Evolutionary conservation across 2,329 filamentous ascomycete species (phyloP).

Genomic region (Aureobasidium sp.): DNA sequence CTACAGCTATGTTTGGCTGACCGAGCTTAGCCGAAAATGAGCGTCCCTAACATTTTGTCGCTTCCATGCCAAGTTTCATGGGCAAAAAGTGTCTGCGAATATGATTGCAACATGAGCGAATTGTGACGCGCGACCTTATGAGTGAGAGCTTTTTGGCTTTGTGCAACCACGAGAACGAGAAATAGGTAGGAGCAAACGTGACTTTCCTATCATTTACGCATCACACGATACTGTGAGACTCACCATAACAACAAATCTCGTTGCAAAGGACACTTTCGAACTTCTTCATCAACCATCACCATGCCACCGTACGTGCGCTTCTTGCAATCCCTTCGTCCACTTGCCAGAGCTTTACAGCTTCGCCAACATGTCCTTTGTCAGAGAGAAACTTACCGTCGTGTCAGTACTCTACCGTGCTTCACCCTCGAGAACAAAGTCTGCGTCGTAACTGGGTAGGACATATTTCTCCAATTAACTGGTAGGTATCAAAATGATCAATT

Average conservation of each 20-base stretch:
- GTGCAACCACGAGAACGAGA: not conserved
- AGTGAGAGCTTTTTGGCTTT: not conserved
- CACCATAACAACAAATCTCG: not conserved
- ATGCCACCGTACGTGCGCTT: slow-evolving; percentile 17
- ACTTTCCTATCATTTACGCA: not conserved
- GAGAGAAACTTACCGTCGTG: slow-evolving; percentile 8
- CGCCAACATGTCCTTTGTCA: not conserved
- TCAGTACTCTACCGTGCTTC: slow-evolving; percentile 17
- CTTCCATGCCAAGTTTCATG: not conserved
- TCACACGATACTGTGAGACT: not conserved
- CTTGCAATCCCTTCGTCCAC: not conserved
- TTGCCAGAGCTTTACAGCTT: not conserved
- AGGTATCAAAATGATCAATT: not conserved
- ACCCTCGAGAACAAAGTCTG: slow-evolving; percentile 17
- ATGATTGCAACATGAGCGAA: slow-evolving; percentile 1
- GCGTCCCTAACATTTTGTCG: not conserved
- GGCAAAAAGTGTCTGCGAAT: not conserved
- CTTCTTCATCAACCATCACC: not conserved
- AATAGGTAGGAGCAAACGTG: not conserved
- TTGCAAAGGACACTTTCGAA: no score
- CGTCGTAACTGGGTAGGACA: slow-evolving; percentile 16
- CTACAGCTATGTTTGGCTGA: not conserved
- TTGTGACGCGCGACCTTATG: not conserved
- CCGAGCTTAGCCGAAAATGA: not conserved
- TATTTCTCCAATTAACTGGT: not conserved